These are phyloP conservation scores for Pascua guehoae DNA, from an alignment of 1,284 basidiomycete species.

Conservation along the genomic window DNA sequence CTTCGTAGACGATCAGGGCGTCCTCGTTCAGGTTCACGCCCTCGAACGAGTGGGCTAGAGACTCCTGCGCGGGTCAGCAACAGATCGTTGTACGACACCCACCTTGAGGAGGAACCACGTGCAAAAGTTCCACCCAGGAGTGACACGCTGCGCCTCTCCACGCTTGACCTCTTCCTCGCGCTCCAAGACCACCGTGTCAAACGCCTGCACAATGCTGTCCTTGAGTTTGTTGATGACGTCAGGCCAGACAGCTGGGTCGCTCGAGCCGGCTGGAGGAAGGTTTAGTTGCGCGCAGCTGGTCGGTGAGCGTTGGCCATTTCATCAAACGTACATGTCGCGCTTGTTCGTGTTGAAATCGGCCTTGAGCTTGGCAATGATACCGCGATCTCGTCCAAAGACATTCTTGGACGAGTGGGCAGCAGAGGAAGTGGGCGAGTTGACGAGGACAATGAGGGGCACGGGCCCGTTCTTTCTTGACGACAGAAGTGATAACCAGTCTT, in stretches of 20 bases:
- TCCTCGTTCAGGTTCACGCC: conserved; percentile 86
- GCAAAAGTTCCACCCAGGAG: conserved; percentile 96
- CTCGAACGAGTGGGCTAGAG: conserved; percentile 85
- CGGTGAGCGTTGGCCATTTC: background rate
- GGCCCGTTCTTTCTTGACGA: conserved; percentile 65
- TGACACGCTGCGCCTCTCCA: conserved; percentile 76
- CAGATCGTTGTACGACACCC: conserved; percentile 4
- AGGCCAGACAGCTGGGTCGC: conserved; percentile 77
- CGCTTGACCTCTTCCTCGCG: conserved; percentile 83
- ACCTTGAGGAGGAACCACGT: conserved; percentile 94
- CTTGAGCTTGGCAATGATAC: conserved; percentile 82
- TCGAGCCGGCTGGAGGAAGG: conserved; percentile 27
- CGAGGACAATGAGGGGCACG: conserved; percentile 84
- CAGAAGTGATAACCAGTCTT: conserved; percentile 77
- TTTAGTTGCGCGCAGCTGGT: conserved; percentile 71
- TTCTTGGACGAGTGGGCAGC: conserved; percentile 57
- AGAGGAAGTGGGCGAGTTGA: conserved; percentile 53
- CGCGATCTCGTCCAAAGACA: conserved; percentile 44
- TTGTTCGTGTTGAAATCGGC: conserved; percentile 90
- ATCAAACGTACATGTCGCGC: conserved; percentile 66
- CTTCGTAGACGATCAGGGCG: conserved; percentile 81
- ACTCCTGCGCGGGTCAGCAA: conserved; percentile 63
- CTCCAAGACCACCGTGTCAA: conserved; percentile 71
- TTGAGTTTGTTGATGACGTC: conserved; percentile 86
- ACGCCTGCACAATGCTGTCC: conserved; percentile 75